A percentile compares a stretch with the other conserved stretches of the same genome.
phyloP scores from a whole-genome alignment of 1,139 yeast species.

The Saccharomyces pastorianus region DNA sequence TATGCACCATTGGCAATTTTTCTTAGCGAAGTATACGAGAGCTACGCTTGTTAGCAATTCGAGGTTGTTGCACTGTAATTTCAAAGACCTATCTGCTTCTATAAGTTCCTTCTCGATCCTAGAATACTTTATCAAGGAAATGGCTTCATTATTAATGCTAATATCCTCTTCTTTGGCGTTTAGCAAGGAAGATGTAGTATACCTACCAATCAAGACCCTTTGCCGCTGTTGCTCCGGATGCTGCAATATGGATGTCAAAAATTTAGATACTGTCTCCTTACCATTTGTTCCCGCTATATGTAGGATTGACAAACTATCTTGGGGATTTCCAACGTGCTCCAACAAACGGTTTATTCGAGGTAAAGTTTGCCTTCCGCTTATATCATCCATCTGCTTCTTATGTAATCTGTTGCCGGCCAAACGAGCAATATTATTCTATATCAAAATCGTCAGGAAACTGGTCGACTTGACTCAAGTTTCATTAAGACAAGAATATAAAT shows the following conservation, averaged over 20 bases:
- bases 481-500: neutral
- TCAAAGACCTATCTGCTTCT: conserved; percentile 32
- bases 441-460: neutral
- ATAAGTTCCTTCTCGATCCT: conserved; percentile 34
- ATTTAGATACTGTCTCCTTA: conserved; percentile 82
- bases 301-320: conserved; percentile 48
- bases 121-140: conserved; percentile 42
- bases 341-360: conserved; percentile 50
- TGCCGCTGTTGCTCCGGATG: conserved; percentile 24
- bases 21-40: conserved; percentile 56
- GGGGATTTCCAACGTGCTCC: conserved; percentile 58
- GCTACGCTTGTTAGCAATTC: conserved; percentile 82
- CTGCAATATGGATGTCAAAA: conserved; percentile 54
- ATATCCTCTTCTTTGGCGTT: conserved; percentile 72
- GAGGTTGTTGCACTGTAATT: conserved; percentile 72
- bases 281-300: conserved; percentile 95
- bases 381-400: neutral
- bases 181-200: conserved; percentile 80
- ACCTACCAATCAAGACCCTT: conserved; percentile 44
- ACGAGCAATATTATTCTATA: neutral
- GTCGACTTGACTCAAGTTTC: neutral
- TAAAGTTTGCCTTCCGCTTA: conserved; percentile 54
- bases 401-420: neutral
- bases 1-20: conserved; percentile 60
- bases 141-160: conserved; percentile 51